Percentiles rank a stretch among this genome's conserved stretches.
Evolutionary conservation across 2,329 filamentous ascomycete species (phyloP).

Genomic region (Alternaria infectoria): DNA sequence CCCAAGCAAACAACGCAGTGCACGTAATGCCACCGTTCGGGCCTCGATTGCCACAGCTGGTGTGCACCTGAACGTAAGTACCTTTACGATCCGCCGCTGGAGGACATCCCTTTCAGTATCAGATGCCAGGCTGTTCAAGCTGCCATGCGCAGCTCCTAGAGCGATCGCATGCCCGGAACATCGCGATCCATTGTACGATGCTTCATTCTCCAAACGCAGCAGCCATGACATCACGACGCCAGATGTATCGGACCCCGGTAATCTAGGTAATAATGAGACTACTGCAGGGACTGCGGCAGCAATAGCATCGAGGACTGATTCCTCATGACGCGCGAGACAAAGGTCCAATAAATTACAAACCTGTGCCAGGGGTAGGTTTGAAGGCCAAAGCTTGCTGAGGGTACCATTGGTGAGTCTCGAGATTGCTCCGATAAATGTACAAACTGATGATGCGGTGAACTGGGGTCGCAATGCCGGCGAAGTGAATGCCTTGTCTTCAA

Average conservation of each 20-base stretch:
- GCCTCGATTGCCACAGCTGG: constrained; percentile 51
- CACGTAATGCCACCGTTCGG: constrained; percentile 51
- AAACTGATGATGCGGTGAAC: constrained; percentile 67
- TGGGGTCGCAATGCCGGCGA: constrained; percentile 64
- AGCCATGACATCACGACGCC: constrained; percentile 40
- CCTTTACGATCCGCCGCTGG: constrained; percentile 39
- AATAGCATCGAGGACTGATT: constrained; percentile 41
- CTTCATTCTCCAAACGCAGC: constrained; percentile 40
- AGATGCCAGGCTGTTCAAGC: constrained; percentile 8
- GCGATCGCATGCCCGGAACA: constrained; percentile 54
- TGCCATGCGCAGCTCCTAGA: constrained; percentile 49
- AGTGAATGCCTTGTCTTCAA: constrained; percentile 49
- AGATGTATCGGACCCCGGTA: constrained; percentile 13
- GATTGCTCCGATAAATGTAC: constrained; percentile 58
- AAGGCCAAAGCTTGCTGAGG: constrained; percentile 2
- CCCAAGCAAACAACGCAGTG: constrained; percentile 46
- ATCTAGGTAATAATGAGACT: constrained; percentile 23
- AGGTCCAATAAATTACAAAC: constrained; percentile 36
- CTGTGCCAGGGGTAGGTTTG: constrained; percentile 19
- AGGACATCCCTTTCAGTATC: constrained; percentile 4
- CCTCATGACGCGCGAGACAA: constrained; percentile 45
- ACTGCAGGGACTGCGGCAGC: constrained; percentile 29
- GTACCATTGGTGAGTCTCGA: constrained; percentile 20
- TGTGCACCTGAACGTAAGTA: constrained; percentile 47
- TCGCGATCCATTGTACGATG: constrained; percentile 48